Conservation (phyloP, 805 yeast genomes). For the Ogataea thermomethanolica region DNA sequence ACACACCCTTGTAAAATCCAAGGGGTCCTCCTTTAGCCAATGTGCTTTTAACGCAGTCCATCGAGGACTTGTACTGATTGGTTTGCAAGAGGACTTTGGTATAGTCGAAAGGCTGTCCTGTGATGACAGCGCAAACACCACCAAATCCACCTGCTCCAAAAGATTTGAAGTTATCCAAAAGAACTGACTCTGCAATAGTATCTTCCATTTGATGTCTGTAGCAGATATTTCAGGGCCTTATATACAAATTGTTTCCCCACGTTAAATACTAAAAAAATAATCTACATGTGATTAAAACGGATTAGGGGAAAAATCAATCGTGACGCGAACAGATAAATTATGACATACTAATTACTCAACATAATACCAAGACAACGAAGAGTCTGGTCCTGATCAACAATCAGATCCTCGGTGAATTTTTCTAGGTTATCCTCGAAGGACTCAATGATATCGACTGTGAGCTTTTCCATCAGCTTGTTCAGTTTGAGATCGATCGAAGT, state of each 20-base stretch:
- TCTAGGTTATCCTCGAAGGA: slow-evolving; percentile 42
- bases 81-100: slow-evolving; percentile 91
- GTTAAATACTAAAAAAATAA: not conserved
- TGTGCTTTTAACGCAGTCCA: slow-evolving; percentile 67
- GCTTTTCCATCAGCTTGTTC: slow-evolving; percentile 37
- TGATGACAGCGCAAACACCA: slow-evolving; percentile 90
- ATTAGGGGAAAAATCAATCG: slow-evolving; percentile 3
- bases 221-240: not conserved
- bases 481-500: slow-evolving; percentile 27
- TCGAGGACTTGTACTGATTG: slow-evolving; percentile 58
- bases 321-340: slow-evolving; percentile 3
- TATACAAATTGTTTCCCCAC: slow-evolving; percentile 1
- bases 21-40: slow-evolving; percentile 66
- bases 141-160: slow-evolving; percentile 94
- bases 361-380: slow-evolving; percentile 45
- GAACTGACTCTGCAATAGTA: slow-evolving; percentile 23
- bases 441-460: slow-evolving; percentile 38
- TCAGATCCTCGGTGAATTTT: slow-evolving; percentile 48
- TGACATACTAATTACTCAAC: slow-evolving; percentile 17
- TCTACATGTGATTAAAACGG: slow-evolving; percentile 8
- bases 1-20: slow-evolving; percentile 90
- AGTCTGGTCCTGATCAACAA: slow-evolving; percentile 47
- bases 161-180: slow-evolving; percentile 79
- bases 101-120: slow-evolving; percentile 96
- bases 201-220: slow-evolving; percentile 25